Conservation (phyloP, 225 moss, liverwort and hornwort species). For the Marchantia polymorpha region DNA sequence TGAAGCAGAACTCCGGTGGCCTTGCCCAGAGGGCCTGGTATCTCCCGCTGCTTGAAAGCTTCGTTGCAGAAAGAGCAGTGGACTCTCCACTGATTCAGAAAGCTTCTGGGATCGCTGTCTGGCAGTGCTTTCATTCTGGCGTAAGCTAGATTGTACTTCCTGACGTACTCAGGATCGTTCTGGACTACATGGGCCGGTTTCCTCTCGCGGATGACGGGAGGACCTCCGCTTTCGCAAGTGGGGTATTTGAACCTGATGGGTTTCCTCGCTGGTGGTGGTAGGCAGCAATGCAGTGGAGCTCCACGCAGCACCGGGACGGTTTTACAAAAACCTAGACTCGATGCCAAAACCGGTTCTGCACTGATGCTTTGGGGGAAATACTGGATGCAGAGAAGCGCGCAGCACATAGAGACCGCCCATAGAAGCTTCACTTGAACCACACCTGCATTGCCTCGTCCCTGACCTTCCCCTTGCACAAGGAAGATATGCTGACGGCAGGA, state of each 20-base stretch:
- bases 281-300: conserved; percentile 22
- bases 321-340: not conserved
- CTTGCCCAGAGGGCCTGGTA: not conserved
- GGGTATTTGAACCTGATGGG: conserved; percentile 29
- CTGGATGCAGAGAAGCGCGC: too few relatives aligned
- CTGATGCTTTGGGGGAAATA: too few relatives aligned
- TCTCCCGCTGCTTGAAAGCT: conserved; percentile 33
- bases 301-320: not conserved
- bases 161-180: conserved; percentile 26
- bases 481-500: too few relatives aligned
- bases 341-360: not conserved
- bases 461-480: too few relatives aligned
- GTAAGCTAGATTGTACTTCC: conserved; percentile 43
- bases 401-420: too few relatives aligned
- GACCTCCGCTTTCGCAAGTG: not conserved
- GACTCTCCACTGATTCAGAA: conserved; percentile 30
- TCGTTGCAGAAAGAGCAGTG: conserved; percentile 47
- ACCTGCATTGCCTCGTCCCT: too few relatives aligned
- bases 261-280: conserved; percentile 18
- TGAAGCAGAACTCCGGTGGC: conserved; percentile 22
- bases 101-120: conserved; percentile 34
- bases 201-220: conserved; percentile 5
- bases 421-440: too few relatives aligned
- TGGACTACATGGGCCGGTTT: conserved; percentile 19
- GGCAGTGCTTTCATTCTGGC: conserved; percentile 46